Conservation (phyloP, 2,329 filamentous ascomycete genomes). For the Aspergillus proliferans region DNA sequence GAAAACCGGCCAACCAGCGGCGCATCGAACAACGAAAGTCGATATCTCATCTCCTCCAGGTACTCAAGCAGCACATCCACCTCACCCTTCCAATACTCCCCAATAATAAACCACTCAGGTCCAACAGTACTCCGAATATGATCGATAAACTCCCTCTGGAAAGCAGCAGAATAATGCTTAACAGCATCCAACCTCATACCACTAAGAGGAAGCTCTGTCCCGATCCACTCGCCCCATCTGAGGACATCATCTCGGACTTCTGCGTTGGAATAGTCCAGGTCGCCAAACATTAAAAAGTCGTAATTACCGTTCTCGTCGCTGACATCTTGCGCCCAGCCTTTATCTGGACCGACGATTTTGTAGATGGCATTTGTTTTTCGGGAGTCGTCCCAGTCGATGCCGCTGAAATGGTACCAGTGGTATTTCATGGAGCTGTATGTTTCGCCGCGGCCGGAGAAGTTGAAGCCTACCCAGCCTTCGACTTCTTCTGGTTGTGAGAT, state of each 20-base stretch:
- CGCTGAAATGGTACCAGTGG: conserved; percentile 61
- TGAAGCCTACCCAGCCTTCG: conserved; percentile 61
- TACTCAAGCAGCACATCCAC: conserved; percentile 52
- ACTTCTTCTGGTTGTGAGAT: conserved; percentile 55
- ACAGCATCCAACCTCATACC: conserved; percentile 67
- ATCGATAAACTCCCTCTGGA: conserved; percentile 59
- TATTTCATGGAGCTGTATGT: conserved; percentile 59
- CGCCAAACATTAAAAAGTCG: conserved; percentile 65
- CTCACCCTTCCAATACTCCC: conserved; percentile 63
- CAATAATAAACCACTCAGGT: conserved; percentile 57
- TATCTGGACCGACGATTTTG: conserved; percentile 57
- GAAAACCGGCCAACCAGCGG: conserved; percentile 65
- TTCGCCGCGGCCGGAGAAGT: conserved; percentile 56
- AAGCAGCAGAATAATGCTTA: conserved; percentile 65
- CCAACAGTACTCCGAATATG: conserved; percentile 49
- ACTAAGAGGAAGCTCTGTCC: conserved; percentile 52
- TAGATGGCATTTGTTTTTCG: conserved; percentile 57
- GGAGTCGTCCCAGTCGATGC: conserved; percentile 59
- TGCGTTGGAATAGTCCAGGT: conserved; percentile 59
- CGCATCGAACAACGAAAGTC: conserved; percentile 60
- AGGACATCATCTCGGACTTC: conserved; percentile 61
- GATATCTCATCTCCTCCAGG: conserved; percentile 52
- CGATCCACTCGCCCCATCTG: conserved; percentile 63
- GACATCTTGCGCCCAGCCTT: conserved; percentile 58
- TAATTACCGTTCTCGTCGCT: conserved; percentile 62